A percentile compares a stretch with the other conserved stretches of the same genome.
Evolutionary conservation across 1,284 basidiomycete genomes (phyloP).

Genomic region (Mycena sp.): DNA sequence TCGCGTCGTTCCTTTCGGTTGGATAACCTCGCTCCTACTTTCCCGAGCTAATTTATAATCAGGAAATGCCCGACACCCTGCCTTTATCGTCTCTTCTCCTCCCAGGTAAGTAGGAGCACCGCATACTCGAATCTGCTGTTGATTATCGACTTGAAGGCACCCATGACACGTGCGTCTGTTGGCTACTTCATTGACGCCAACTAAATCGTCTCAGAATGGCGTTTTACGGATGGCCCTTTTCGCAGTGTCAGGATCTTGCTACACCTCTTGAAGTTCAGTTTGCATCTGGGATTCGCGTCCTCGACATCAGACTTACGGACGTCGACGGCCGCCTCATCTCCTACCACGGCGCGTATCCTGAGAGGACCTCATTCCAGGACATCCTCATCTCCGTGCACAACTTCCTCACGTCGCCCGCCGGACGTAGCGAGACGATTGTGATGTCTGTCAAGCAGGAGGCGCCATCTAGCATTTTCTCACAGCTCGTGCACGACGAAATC

Average conservation of each 20-base stretch:
- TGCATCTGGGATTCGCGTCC: conserved; percentile 74
- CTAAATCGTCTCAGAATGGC: conserved; percentile 62
- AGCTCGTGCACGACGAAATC: conserved; percentile 73
- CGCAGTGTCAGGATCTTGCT: conserved; percentile 71
- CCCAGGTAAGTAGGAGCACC: conserved; percentile 62
- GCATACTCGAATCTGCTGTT: conserved; percentile 28
- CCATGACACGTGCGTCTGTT: conserved; percentile 69
- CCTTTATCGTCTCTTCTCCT: conserved; percentile 77
- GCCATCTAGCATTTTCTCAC: conserved; percentile 63
- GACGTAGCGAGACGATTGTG: conserved; percentile 77
- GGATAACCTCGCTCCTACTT: neutral
- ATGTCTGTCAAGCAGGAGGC: conserved; percentile 90
- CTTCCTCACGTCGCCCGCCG: conserved; percentile 70
- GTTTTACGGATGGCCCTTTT: conserved; percentile 82
- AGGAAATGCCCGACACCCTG: conserved; percentile 68
- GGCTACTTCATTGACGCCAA: neutral
- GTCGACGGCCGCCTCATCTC: conserved; percentile 70
- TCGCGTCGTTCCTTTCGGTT: conserved; percentile 66
- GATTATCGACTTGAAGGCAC: conserved; percentile 55
- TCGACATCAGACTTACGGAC: conserved; percentile 84
- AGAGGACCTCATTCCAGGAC: conserved; percentile 72
- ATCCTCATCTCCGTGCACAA: conserved; percentile 67
- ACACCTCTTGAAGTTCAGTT: conserved; percentile 70
- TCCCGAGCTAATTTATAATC: neutral
- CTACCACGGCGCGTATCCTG: conserved; percentile 83